phyloP scores from a whole-genome alignment of 2,329 filamentous ascomycete genomes.

The Pseudogymnoascus sp. region DNA sequence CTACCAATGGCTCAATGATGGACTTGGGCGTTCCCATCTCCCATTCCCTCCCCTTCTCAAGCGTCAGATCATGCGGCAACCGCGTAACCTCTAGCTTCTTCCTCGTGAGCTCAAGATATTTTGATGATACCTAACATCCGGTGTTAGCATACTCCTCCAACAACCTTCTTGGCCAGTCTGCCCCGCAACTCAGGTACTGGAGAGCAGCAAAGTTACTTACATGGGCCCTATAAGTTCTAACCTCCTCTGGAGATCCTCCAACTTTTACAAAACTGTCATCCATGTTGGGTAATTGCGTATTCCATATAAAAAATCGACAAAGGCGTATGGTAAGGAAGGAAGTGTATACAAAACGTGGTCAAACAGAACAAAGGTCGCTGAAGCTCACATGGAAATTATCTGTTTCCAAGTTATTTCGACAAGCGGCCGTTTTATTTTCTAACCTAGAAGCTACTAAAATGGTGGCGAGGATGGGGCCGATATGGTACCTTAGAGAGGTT shows the following conservation, averaged over 20 bases:
- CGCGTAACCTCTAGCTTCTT: constrained; percentile 61
- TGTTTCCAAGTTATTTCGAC: constrained; percentile 6
- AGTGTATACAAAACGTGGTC: background rate
- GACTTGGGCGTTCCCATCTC: constrained; percentile 49
- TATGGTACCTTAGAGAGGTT: constrained; percentile 4
- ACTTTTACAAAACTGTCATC: constrained; percentile 8
- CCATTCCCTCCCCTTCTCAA: constrained; percentile 44
- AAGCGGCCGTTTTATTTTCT: constrained; percentile 7
- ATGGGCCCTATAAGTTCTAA: constrained; percentile 51
- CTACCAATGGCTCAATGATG: constrained; percentile 56
- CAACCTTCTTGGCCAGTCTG: background rate
- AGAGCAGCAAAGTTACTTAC: constrained; percentile 34
- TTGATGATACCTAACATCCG: constrained; percentile 50
- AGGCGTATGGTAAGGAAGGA: background rate
- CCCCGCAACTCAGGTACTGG: background rate
- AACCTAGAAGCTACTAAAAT: constrained; percentile 5
- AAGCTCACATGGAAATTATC: constrained; percentile 7
- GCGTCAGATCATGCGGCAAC: constrained; percentile 50
- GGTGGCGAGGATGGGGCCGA: constrained; percentile 6
- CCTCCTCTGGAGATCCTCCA: constrained; percentile 30
- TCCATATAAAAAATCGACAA: background rate
- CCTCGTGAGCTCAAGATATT: constrained; percentile 59
- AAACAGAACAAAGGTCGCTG: constrained; percentile 1
- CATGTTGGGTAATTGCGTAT: constrained; percentile 3
- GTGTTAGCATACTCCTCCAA: background rate